Conservation (phyloP, 2,329 filamentous ascomycete species). For the Biscogniauxia sp. region DNA sequence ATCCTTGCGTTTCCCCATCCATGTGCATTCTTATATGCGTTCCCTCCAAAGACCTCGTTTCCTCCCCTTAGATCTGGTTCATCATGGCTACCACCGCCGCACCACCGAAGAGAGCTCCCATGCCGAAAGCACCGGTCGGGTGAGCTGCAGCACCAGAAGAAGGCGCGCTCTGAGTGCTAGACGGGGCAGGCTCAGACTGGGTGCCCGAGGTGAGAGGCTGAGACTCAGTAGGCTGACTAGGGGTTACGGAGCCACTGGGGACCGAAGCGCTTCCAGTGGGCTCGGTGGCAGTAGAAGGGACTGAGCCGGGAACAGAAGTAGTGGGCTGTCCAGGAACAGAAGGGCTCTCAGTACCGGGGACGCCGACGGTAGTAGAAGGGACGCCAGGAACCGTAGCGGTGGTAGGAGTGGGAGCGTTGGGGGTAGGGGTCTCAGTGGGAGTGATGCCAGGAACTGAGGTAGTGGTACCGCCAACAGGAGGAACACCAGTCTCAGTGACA, state of each 20-base stretch:
- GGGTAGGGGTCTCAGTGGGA: slow-evolving; percentile 6
- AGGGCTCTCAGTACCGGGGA: neutral
- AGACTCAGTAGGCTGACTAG: slow-evolving; percentile 2
- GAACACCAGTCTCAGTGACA: slow-evolving; percentile 16
- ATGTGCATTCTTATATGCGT: neutral
- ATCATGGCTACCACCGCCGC: slow-evolving; percentile 16
- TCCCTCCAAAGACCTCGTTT: neutral
- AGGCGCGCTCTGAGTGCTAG: neutral
- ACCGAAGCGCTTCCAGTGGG: slow-evolving; percentile 4
- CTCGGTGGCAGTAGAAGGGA: slow-evolving; percentile 3
- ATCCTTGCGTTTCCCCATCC: neutral
- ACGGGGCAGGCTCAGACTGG: slow-evolving; percentile 3
- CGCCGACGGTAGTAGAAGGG: neutral
- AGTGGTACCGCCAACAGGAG: slow-evolving; percentile 14
- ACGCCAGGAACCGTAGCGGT: neutral
- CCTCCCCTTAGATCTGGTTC: slow-evolving; percentile 14
- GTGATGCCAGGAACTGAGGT: slow-evolving; percentile 5
- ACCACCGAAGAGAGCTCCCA: slow-evolving; percentile 20
- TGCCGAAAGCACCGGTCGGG: slow-evolving; percentile 11
- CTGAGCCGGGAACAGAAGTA: slow-evolving; percentile 1
- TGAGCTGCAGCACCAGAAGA: slow-evolving; percentile 9
- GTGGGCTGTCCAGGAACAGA: slow-evolving; percentile 11
- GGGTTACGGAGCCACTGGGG: neutral
- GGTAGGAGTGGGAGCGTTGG: neutral
- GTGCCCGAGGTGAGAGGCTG: slow-evolving; percentile 4